phyloP scores from a whole-genome alignment of 2,329 filamentous ascomycete genomes.

The Xylariomycetidae sp. region DNA sequence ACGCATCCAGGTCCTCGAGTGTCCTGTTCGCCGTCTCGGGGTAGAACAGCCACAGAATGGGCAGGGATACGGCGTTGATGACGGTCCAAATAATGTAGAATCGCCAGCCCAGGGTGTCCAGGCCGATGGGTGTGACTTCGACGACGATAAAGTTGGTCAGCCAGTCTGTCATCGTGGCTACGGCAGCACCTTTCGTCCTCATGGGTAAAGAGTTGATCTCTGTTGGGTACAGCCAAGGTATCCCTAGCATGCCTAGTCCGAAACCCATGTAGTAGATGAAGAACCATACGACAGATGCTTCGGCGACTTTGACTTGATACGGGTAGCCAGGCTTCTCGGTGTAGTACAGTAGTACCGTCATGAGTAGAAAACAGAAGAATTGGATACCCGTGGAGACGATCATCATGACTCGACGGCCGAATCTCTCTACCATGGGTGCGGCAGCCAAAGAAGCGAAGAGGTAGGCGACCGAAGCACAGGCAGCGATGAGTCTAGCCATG shows the following conservation, averaged over 20 bases:
- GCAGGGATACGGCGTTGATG: constrained; percentile 37
- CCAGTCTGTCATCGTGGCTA: constrained; percentile 33
- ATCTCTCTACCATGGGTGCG: constrained; percentile 24
- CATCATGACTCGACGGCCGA: constrained; percentile 27
- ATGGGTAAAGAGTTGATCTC: constrained; percentile 35
- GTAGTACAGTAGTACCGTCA: constrained; percentile 21
- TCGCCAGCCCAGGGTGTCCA: constrained; percentile 40
- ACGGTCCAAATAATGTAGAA: constrained; percentile 48
- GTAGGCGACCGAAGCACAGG: constrained; percentile 33
- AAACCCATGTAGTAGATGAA: constrained; percentile 27
- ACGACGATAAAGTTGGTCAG: constrained; percentile 28
- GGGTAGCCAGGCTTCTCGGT: constrained; percentile 16
- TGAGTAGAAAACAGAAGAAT: constrained; percentile 23
- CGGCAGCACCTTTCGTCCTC: constrained; percentile 33
- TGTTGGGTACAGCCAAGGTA: constrained; percentile 38
- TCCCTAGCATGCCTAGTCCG: constrained; percentile 28
- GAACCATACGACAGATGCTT: constrained; percentile 27
- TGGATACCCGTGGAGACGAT: constrained; percentile 23
- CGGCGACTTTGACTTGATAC: constrained; percentile 16
- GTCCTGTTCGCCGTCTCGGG: constrained; percentile 33
- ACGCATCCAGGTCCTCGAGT: constrained; percentile 20
- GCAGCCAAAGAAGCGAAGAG: constrained; percentile 20
- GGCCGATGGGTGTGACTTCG: constrained; percentile 25
- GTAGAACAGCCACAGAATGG: constrained; percentile 40
- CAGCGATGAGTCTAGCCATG: constrained; percentile 46